These are phyloP conservation scores for Saccharomycopsis sp. DNA, from an alignment of 805 yeast genomes.

Conservation along the genomic window DNA sequence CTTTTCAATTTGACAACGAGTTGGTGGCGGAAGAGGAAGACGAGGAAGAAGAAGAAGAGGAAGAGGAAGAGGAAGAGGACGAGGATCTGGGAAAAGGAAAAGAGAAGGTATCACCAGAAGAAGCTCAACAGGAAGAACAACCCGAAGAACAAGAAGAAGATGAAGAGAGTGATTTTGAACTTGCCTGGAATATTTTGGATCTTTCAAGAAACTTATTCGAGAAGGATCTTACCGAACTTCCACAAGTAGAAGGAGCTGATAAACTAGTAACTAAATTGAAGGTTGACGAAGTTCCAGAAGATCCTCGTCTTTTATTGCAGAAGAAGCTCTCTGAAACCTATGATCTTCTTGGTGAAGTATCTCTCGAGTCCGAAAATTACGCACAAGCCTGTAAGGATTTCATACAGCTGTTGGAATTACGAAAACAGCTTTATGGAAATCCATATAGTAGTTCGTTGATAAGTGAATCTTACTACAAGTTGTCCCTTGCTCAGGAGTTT, in stretches of 20 bases:
- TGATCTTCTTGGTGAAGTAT: conserved; percentile 81
- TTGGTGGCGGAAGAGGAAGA: conserved; percentile 23
- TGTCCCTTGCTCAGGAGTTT: conserved; percentile 74
- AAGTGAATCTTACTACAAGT: conserved; percentile 75
- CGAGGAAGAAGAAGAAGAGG: conserved; percentile 27
- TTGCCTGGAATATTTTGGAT: conserved; percentile 85
- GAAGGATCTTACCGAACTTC: conserved; percentile 31
- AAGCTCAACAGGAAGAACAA: conserved; percentile 29
- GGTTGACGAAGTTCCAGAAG: conserved; percentile 24
- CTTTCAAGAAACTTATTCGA: conserved; percentile 65
- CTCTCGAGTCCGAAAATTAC: conserved; percentile 85
- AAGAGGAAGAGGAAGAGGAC: conserved; percentile 24
- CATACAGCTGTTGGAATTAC: conserved; percentile 46
- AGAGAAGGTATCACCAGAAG: conserved; percentile 34
- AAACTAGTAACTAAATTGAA: conserved; percentile 26
- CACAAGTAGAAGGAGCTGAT: conserved; percentile 18
- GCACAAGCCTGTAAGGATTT: conserved; percentile 71
- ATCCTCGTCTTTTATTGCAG: conserved; percentile 33
- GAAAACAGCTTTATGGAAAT: conserved; percentile 39
- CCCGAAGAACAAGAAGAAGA: conserved; percentile 27
- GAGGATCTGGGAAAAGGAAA: conserved; percentile 24
- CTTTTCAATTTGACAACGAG: conserved; percentile 20
- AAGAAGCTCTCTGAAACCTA: conserved; percentile 65
- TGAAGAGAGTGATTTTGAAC: conserved; percentile 44
- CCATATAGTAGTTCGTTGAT: conserved; percentile 48